A percentile compares a stretch with the other conserved stretches of the same genome.
phyloP scores from a whole-genome alignment of 371 early-diverging fungal species.

The Mortierella sp. region DNA sequence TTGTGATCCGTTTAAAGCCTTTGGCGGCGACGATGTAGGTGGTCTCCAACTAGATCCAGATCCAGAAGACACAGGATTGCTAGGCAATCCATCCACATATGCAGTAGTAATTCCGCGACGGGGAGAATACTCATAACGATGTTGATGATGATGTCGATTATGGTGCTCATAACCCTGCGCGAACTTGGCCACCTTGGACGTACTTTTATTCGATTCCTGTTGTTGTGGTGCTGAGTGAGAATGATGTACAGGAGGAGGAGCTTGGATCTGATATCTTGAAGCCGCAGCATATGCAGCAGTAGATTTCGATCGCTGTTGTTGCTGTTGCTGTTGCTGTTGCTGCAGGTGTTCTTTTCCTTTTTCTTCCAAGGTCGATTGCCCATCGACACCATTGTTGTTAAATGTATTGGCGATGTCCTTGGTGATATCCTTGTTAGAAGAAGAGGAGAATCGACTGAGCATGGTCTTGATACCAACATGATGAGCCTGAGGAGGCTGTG shows the following conservation, averaged over 20 bases:
- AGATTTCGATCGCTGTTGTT: constrained; percentile 1
- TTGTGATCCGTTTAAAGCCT: too few species aligned
- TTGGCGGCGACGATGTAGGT: too few species aligned
- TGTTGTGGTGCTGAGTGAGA: too few species aligned
- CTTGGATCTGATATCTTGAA: constrained; percentile 15
- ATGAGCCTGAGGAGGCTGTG: constrained; percentile 14
- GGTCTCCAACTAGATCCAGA: too few species aligned
- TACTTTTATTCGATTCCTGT: neutral
- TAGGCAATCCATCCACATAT: neutral
- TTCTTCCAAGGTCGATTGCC: neutral
- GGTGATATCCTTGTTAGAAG: constrained; percentile 8
- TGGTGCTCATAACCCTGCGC: constrained; percentile 8
- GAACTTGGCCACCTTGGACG: neutral
- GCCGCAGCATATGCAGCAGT: constrained; percentile 10
- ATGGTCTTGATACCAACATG: constrained; percentile 49
- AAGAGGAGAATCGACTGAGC: constrained; percentile 34
- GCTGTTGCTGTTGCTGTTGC: constrained; percentile 2
- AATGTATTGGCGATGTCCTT: neutral
- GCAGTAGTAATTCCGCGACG: too few species aligned
- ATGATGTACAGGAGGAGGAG: constrained; percentile 14
- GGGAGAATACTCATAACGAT: neutral
- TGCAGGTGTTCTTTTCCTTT: constrained; percentile 1
- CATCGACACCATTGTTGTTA: neutral
- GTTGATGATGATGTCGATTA: neutral
- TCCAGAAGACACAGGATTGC: too few species aligned